Evolutionary conservation across 305 asterid species (phyloP), one percentile per base, ranked within the genome.

Genomic region (Fraxinus xanthoxyloides): DNA sequence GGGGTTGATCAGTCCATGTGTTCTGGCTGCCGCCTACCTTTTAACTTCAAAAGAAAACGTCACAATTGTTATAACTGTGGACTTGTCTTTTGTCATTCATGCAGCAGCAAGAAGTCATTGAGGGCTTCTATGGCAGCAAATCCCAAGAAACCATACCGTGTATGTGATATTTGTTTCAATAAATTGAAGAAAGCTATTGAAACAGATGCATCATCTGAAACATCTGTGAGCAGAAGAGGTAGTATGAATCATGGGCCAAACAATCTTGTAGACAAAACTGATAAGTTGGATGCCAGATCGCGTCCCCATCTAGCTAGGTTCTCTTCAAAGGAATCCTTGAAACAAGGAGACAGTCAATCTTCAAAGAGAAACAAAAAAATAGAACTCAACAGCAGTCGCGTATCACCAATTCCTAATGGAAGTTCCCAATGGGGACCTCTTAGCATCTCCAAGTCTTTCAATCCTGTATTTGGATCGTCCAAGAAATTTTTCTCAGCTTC

Each of bases 41-140:
- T 95, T 87, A 92, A 87, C 81, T 95, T 95, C 87, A 95, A 90
- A 86, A 89, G 98, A 86, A 95, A 95, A 82, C 95, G 98, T 73
- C 98, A 95, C 84, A 95, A 95, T 79, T 94, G 98, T 87, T 94
- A 92, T 84, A 93, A 94, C 86, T 94, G 98, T 81, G 98, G 98
- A 35, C 92, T 92, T 77, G 92, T 93, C 51, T 92, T 92, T 87
- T 95, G 98, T 82, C 93, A 95, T 87, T 88, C 98, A 21, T 95
- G 98, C 89, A 95, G 97, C 89, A 91, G 93, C 89, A 93, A 92
- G 94, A 95, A 95, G 90, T 92, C 95, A 23, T 84, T 88, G 74
- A 90, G 90, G 92, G 97, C 98, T 76, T 92, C 98, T 34, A 89
- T 93, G 96, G 98, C 98, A 8, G 96, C 98, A 75, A 94, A 92